A percentile compares a stretch with the other conserved stretches of the same genome.
Evolutionary conservation across 2,329 filamentous ascomycete species (phyloP).

Genomic region (Microdochium paspali): DNA sequence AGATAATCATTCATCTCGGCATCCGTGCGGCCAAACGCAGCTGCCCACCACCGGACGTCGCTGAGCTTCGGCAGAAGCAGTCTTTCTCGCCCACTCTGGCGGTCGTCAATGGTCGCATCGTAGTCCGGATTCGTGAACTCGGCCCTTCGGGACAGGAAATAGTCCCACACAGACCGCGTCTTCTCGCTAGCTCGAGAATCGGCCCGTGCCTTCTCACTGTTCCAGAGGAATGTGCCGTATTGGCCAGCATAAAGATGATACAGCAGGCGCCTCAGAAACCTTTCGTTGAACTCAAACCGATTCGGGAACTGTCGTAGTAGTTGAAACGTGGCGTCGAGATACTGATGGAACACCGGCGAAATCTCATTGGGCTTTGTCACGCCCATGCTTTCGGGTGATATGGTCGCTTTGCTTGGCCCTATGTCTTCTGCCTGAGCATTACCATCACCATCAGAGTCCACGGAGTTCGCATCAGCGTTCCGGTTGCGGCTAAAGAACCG

Average conservation of each 20-base stretch:
- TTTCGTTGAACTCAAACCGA: constrained; percentile 93
- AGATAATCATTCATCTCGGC: constrained; percentile 81
- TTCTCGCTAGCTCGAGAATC: constrained; percentile 59
- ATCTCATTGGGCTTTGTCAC: constrained; percentile 81
- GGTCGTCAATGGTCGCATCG: constrained; percentile 66
- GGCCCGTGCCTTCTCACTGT: constrained; percentile 80
- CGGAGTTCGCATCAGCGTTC: constrained; percentile 43
- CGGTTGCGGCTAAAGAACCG: constrained; percentile 82
- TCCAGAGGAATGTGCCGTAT: constrained; percentile 93
- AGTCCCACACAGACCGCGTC: constrained; percentile 89
- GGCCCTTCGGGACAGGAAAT: constrained; percentile 71
- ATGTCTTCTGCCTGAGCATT: constrained; percentile 17
- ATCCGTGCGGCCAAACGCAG: constrained; percentile 76
- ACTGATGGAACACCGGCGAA: constrained; percentile 95
- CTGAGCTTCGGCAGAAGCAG: constrained; percentile 70
- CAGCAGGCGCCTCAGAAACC: constrained; percentile 77
- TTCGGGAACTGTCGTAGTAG: constrained; percentile 75
- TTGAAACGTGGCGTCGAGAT: constrained; percentile 90
- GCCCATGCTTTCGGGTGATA: constrained; percentile 43
- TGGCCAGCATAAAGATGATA: constrained; percentile 96
- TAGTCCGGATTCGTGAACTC: constrained; percentile 82
- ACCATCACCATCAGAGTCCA: constrained; percentile 39
- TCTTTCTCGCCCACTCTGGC: constrained; percentile 68
- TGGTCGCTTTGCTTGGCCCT: constrained; percentile 22
- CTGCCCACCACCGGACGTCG: constrained; percentile 89